Base-by-base conservation (phyloP, 148 eudicot species). In the Drosera capensis region DNA sequence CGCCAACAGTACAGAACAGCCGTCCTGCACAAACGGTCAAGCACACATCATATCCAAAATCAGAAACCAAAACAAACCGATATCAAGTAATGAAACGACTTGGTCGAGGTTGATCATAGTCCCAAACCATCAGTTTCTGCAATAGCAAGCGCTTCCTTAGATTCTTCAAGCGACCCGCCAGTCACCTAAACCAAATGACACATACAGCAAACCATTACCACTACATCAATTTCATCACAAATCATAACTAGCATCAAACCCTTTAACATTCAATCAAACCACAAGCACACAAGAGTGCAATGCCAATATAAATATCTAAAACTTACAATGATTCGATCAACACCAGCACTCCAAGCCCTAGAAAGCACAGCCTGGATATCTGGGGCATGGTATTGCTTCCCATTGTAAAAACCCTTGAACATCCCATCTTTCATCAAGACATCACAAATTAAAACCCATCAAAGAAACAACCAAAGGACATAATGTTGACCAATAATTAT, bases 81-180 rank as follows among this genome's bases (percentile, higher is more conserved):
- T 26, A 22, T 39, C 0, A 37, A 51, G 14, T 4, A 4, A 34
- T 14, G 2, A 12, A 18, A 40, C 12, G 45, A 11, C 14, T 24
- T n/a, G 43, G 36, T 21, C 29, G 2, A 1, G 20, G 21, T 22
- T 19, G 31, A n/a, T 31, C 6, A 34, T 34, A 34, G 9, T 15
- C 14, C 37, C 62, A 48, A 38, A 90, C 97, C 97, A 78, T 90
- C 97, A 42, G 95, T 84, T 70, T 84, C 95, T 35, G 97, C 87
- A 68, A 90, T 90, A 16, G 87, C 76, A 64, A 90, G 82, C 60
- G 97, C 97, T 62, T 90, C 78, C 68, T 58, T 78, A 11, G 97
- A 90, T 59, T 85, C 97, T 62, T 84, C 80, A 31, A 90, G 93
- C 6, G 95, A 90, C 43, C 97, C 97, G n/a, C 97, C 97, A 36